These are phyloP conservation scores for Ramaria sp. DNA, from an alignment of 768 basidiomycete species.

Conservation along the genomic window DNA sequence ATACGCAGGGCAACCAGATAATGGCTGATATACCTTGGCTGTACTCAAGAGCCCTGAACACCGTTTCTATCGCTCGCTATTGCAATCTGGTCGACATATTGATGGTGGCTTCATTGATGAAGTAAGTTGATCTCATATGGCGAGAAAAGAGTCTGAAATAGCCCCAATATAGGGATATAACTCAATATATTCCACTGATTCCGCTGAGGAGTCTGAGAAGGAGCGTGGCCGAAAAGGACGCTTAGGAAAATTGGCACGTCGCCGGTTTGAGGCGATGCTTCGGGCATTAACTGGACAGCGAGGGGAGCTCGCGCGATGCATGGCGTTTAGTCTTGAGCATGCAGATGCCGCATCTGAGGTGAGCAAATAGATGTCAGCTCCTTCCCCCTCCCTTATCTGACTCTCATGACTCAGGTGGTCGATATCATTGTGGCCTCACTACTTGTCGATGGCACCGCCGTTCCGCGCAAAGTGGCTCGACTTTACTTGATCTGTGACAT, in stretches of 20 bases:
- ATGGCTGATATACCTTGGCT: conserved; percentile 14
- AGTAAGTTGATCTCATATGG: conserved; percentile 25
- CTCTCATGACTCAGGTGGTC: conserved; percentile 45
- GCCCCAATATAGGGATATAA: conserved; percentile 59
- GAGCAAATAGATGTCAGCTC: conserved; percentile 11
- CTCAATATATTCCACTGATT: conserved; percentile 85
- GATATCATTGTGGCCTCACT: conserved; percentile 87
- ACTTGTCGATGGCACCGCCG: conserved; percentile 82
- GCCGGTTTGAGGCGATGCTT: conserved; percentile 85
- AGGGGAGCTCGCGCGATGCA: conserved; percentile 87
- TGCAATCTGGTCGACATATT: conserved; percentile 42
- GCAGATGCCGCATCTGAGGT: conserved; percentile 95
- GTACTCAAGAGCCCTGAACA: conserved; percentile 53
- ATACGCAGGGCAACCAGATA: conserved; percentile 28
- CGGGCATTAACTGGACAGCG: conserved; percentile 76
- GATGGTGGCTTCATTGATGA: conserved; percentile 79
- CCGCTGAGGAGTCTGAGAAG: conserved; percentile 86
- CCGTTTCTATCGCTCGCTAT: conserved; percentile 57
- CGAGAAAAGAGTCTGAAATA: conserved; percentile 30
- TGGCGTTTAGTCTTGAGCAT: conserved; percentile 95
- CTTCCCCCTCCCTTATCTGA: neutral
- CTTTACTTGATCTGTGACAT: conserved; percentile 96
- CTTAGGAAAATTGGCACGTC: conserved; percentile 70
- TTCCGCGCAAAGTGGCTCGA: conserved; percentile 94
- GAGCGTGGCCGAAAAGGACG: conserved; percentile 69